Conservation (phyloP, 352 stramenopile species). For the Phytophthora idaei region DNA sequence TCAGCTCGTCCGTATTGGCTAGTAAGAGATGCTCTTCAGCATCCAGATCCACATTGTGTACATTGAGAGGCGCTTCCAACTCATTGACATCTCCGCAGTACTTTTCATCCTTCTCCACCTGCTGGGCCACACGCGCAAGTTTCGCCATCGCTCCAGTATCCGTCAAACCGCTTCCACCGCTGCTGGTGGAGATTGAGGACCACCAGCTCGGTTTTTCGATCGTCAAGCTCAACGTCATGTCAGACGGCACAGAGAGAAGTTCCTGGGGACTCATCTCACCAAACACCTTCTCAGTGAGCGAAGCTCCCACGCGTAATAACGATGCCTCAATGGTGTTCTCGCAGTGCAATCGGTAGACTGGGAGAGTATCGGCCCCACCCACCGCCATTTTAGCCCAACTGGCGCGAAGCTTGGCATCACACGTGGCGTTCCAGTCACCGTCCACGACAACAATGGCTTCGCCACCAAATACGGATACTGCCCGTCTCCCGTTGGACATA, state of each 20-base stretch:
- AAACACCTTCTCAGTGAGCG: slow-evolving; percentile 82
- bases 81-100: slow-evolving; percentile 54
- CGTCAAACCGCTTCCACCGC: slow-evolving; percentile 33
- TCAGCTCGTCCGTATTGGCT: slow-evolving; percentile 84
- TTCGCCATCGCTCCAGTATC: slow-evolving; percentile 31
- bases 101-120: slow-evolving; percentile 51
- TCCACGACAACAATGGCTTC: slow-evolving; percentile 84
- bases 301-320: slow-evolving; percentile 72
- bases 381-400: slow-evolving; percentile 75
- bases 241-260: slow-evolving; percentile 63
- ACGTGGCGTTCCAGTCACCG: slow-evolving; percentile 82
- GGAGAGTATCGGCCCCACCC: slow-evolving; percentile 47
- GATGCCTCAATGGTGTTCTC: slow-evolving; percentile 82
- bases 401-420: slow-evolving; percentile 82
- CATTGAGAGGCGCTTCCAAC: slow-evolving; percentile 50
- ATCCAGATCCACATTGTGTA: slow-evolving; percentile 74
- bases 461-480: slow-evolving; percentile 69
- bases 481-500: slow-evolving; percentile 41
- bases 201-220: slow-evolving; percentile 79
- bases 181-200: slow-evolving; percentile 46
- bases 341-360: slow-evolving; percentile 81
- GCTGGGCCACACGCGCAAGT: slow-evolving; percentile 37
- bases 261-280: slow-evolving; percentile 75
- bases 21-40: slow-evolving; percentile 83
- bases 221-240: slow-evolving; percentile 40